Evolutionary conservation across 345 rosid genomes (phyloP).

Genomic region (Arabis alpina): DNA sequence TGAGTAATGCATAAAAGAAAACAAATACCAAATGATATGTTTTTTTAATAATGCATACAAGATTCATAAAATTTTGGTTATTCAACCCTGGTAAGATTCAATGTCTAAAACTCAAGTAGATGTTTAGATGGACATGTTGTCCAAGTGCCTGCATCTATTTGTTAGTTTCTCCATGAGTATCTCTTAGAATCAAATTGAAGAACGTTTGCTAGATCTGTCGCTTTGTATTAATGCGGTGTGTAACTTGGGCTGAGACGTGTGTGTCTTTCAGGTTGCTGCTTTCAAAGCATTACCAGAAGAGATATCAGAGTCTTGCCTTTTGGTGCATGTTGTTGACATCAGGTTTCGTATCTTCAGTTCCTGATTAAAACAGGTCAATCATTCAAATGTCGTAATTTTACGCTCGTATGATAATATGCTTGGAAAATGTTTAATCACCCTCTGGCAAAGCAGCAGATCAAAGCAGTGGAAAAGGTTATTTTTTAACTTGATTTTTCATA

Average conservation of each 20-base stretch:
- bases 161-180: constrained; percentile 5
- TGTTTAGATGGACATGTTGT: neutral
- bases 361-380: constrained; percentile 1
- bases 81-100: constrained; percentile 71
- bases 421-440: constrained; percentile 70
- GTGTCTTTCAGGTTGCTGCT: constrained; percentile 81
- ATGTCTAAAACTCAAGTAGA: constrained; percentile 6
- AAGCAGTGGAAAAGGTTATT: constrained; percentile 87
- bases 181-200: constrained; percentile 3
- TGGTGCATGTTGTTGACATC: constrained; percentile 96
- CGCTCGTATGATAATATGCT: constrained; percentile 3
- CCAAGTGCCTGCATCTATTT: constrained; percentile 23
- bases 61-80: no score
- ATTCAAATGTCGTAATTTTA: constrained; percentile 31
- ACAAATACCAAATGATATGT: no score
- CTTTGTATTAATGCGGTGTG: neutral
- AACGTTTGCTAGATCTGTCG: neutral
- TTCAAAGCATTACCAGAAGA: constrained; percentile 97
- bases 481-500: constrained; percentile 79
- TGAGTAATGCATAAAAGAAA: no score
- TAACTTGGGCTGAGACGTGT: constrained; percentile 25
- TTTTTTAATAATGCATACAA: no score
- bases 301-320: constrained; percentile 83
- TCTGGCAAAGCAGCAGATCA: constrained; percentile 76
- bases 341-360: constrained; percentile 52